Evolutionary conservation across 805 yeast genomes (phyloP).

Genomic region (Kodamaea hsintzibuensis): DNA sequence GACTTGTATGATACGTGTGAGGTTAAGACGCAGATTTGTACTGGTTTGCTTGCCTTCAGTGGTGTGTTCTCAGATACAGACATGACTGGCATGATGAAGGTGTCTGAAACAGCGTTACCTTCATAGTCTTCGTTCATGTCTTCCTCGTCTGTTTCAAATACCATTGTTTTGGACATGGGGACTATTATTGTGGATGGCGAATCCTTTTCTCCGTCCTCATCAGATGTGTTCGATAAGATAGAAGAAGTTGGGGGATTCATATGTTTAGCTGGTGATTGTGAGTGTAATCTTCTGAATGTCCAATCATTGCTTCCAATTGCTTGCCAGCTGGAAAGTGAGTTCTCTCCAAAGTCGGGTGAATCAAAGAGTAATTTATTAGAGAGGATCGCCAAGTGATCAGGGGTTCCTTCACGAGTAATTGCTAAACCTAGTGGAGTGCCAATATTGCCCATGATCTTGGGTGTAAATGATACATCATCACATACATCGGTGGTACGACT

Average conservation of each 20-base stretch:
- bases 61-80: slow-evolving; percentile 21
- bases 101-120: not conserved
- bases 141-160: slow-evolving; percentile 45
- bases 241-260: slow-evolving; percentile 14
- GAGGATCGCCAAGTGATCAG: not conserved
- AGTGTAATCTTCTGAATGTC: not conserved
- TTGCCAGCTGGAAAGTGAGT: slow-evolving; percentile 30
- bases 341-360: slow-evolving; percentile 14
- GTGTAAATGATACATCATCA: not conserved
- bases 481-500: not conserved
- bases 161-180: slow-evolving; percentile 28
- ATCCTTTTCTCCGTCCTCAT: slow-evolving; percentile 18
- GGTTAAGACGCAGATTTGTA: slow-evolving; percentile 26
- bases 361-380: not conserved
- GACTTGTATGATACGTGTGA: slow-evolving; percentile 16
- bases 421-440: not conserved
- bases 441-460: not conserved
- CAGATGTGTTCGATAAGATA: slow-evolving; percentile 30
- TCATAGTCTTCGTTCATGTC: slow-evolving; percentile 20
- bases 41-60: slow-evolving; percentile 6
- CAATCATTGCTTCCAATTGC: slow-evolving; percentile 20
- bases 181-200: not conserved
- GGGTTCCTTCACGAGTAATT: slow-evolving; percentile 1
- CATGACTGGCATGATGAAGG: slow-evolving; percentile 43
- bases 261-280: not conserved